Percentiles rank a stretch among this genome's conserved stretches.
These are phyloP conservation scores for Lipomyces starkeyi DNA, from an alignment of 805 yeast species.

Conservation along the genomic window DNA sequence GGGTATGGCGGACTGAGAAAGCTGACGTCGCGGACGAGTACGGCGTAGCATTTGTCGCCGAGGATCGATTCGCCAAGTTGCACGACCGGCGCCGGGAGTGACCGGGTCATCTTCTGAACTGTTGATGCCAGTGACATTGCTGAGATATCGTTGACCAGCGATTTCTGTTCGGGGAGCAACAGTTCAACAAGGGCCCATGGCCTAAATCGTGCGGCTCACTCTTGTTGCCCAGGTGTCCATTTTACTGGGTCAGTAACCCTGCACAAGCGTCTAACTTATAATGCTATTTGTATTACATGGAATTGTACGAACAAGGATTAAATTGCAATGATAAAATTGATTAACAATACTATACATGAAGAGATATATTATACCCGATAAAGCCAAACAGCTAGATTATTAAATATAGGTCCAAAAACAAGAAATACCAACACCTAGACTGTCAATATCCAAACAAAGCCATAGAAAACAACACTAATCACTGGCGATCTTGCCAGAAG, in stretches of 20 bases:
- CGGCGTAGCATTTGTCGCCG: slow-evolving; percentile 40
- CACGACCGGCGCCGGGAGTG: slow-evolving; percentile 37
- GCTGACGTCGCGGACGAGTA: slow-evolving; percentile 39
- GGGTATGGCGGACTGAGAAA: slow-evolving; percentile 35
- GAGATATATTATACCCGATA: neutral
- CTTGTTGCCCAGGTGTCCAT: no score
- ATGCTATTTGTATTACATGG: no score
- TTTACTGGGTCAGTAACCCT: no score
- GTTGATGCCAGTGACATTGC: slow-evolving; percentile 13
- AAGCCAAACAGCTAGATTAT: neutral
- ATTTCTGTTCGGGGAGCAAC: no score
- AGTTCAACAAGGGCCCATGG: no score
- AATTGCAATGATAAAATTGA: neutral
- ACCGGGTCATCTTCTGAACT: slow-evolving; percentile 14
- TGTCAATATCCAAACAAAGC: neutral
- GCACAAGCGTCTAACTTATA: no score
- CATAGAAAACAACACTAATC: neutral
- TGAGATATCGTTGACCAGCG: neutral
- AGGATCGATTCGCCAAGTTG: slow-evolving; percentile 37
- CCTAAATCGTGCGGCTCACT: no score
- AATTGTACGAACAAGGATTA: no score
- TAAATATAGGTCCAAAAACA: neutral
- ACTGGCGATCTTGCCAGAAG: no score
- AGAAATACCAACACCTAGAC: neutral
- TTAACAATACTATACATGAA: neutral